Percentiles rank a stretch among this genome's conserved stretches.
These are phyloP conservation scores for Oenanthe javanica DNA, from an alignment of 140 eudicot species.

Conservation along the genomic window DNA sequence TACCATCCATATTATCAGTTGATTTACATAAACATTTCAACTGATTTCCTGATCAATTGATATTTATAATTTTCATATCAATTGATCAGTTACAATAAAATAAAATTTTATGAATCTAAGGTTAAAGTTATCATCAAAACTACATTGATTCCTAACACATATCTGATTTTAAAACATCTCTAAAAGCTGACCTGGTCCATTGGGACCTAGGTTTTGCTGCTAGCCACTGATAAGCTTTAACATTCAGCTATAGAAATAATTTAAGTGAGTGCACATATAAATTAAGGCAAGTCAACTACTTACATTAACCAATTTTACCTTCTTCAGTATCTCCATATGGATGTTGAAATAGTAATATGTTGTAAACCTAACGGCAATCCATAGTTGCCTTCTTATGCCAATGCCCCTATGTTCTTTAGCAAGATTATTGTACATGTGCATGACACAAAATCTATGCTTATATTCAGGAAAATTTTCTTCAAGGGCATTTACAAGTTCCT, in stretches of 20 bases:
- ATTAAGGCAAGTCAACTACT: no score
- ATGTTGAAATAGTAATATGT: no score
- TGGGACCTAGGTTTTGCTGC: background rate
- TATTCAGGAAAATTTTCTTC: background rate
- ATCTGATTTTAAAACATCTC: background rate
- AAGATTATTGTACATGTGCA: background rate
- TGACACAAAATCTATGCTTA: background rate
- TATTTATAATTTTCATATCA: no score
- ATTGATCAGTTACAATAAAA: no score
- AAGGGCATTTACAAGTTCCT: background rate
- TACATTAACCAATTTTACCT: background rate
- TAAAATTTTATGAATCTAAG: no score
- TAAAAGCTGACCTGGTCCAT: background rate
- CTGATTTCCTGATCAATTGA: no score
- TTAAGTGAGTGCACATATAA: no score
- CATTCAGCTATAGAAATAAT: no score
- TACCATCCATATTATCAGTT: no score
- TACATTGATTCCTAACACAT: no score
- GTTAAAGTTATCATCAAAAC: no score
- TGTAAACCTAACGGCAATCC: background rate
- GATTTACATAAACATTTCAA: no score
- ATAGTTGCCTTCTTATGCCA: background rate
- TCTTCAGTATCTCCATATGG: background rate
- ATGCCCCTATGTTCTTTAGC: background rate
- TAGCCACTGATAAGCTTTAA: background rate